A percentile compares a stretch with the other conserved stretches of the same genome.
Conservation (phyloP, 805 yeast genomes). For the Lachancea sp. region DNA sequence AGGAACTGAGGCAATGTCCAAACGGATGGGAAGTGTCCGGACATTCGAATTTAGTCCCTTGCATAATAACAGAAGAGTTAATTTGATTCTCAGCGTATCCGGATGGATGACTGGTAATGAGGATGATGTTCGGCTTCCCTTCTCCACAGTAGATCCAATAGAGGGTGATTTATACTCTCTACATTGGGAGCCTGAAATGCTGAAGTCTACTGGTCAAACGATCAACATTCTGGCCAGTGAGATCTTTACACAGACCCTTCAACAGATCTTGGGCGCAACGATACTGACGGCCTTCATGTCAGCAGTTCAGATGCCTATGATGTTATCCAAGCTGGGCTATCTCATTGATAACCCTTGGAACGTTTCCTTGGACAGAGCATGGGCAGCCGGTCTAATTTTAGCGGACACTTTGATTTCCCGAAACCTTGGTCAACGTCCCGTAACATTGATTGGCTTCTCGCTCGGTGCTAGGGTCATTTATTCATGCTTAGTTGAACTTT, state of each 20-base stretch:
- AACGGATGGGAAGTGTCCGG: slow-evolving; percentile 83
- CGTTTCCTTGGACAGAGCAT: slow-evolving; percentile 92
- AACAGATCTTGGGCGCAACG: slow-evolving; percentile 91
- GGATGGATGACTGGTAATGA: slow-evolving; percentile 97
- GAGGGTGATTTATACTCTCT: slow-evolving; percentile 94
- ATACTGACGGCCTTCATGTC: slow-evolving; percentile 85
- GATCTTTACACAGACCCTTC: slow-evolving; percentile 85
- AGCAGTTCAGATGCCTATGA: slow-evolving; percentile 88
- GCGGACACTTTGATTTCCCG: slow-evolving; percentile 87
- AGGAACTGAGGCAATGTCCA: slow-evolving; percentile 77
- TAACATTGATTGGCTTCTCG: slow-evolving; percentile 88
- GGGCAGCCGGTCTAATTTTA: slow-evolving; percentile 87
- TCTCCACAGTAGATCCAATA: slow-evolving; percentile 93
- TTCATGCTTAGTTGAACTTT: slow-evolving; percentile 81
- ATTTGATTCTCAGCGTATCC: slow-evolving; percentile 78
- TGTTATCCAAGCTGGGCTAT: slow-evolving; percentile 80
- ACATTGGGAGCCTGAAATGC: slow-evolving; percentile 97
- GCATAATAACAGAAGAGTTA: slow-evolving; percentile 84
- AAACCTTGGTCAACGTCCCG: slow-evolving; percentile 86
- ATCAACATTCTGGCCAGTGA: slow-evolving; percentile 90
- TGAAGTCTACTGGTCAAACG: slow-evolving; percentile 93
- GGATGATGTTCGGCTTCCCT: slow-evolving; percentile 95
- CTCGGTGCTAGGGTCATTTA: slow-evolving; percentile 88
- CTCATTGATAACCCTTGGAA: slow-evolving; percentile 96
- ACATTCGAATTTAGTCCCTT: slow-evolving; percentile 92